These are phyloP conservation scores for Scorias spongiosa DNA, from an alignment of 2,329 filamentous ascomycete species.

Conservation along the genomic window DNA sequence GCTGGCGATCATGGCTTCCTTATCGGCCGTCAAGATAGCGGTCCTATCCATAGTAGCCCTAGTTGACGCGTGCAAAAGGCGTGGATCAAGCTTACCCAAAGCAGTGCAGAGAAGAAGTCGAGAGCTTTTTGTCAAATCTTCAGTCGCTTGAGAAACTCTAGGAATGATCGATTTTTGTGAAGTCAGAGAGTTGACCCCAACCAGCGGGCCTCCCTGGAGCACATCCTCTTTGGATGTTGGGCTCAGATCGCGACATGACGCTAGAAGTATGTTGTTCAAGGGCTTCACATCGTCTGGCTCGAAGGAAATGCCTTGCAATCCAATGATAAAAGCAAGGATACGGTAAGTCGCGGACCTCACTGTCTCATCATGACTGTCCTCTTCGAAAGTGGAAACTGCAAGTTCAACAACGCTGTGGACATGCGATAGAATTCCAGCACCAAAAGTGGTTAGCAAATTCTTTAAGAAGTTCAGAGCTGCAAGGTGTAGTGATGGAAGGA, in stretches of 20 bases:
- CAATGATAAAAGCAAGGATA: slow-evolving; percentile 43
- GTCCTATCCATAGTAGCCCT: slow-evolving; percentile 68
- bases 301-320: slow-evolving; percentile 49
- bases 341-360: slow-evolving; percentile 48
- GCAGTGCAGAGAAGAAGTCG: slow-evolving; percentile 40
- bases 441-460: slow-evolving; percentile 43
- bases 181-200: no score
- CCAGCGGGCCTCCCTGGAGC: no score
- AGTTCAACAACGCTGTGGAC: slow-evolving; percentile 55
- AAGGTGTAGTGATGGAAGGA: slow-evolving; percentile 59
- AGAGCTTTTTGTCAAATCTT: slow-evolving; percentile 29
- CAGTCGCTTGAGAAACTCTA: no score
- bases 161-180: no score
- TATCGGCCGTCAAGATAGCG: slow-evolving; percentile 54
- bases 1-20: slow-evolving; percentile 63
- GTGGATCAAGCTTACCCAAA: slow-evolving; percentile 48
- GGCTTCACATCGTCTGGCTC: slow-evolving; percentile 50
- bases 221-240: neutral
- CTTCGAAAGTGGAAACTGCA: slow-evolving; percentile 51
- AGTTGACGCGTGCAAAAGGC: slow-evolving; percentile 52
- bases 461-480: slow-evolving; percentile 50
- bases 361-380: slow-evolving; percentile 32
- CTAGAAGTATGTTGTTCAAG: slow-evolving; percentile 45
- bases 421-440: slow-evolving; percentile 41
- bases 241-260: slow-evolving; percentile 62